Evolutionary conservation across 331 rosid species (phyloP), one percentile per base, ranked within the genome.

Genomic region (Prunus yedoensis): DNA sequence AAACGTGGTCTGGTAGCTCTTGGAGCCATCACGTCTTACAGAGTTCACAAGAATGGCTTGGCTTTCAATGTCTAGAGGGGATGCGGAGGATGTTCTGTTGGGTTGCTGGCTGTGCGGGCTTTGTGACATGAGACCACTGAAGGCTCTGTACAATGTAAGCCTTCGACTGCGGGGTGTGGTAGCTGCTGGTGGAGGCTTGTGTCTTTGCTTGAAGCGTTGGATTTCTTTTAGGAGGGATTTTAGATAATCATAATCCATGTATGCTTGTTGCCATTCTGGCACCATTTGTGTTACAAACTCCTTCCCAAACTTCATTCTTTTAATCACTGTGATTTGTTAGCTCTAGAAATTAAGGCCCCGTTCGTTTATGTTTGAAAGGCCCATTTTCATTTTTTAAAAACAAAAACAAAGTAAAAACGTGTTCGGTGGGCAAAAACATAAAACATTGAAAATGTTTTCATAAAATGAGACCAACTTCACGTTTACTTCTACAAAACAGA

Each of bases 241-340:
- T 0, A 89, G 75, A 57, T 69, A 57, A 54, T 52, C 68, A 71
- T 89, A 91, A 32, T 89, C 79, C 91, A 87, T 84, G 92, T 91
- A 89, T 9, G 97, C 97, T 45, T 74, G 83, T 23, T 78, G 85
- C 92, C 97, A 91, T 75, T 91, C 97, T 23, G 94, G 91, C 81
- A 91, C 94, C 89, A 87, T 79, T 66, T 87, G 96, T 41, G 88
- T 59, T 1, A 20, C 46, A n/a, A 87, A 87, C 64, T 91, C 91
- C 83, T 89, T 87, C 41, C 97, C 94, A 66, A 89, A 91, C 86
- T 91, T 90, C 96, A 87, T 88, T 27, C 68, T 81, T 59, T 38
- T 38, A 38, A 38, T 5, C 43, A 1, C 8, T 38, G 43, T 38
- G 43, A 38, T 1, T 38, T 38, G 43, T 38, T 38, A 38, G 43